phyloP scores from a whole-genome alignment of 1,284 basidiomycete species.

The Austroboletus novae-zelandiae region DNA sequence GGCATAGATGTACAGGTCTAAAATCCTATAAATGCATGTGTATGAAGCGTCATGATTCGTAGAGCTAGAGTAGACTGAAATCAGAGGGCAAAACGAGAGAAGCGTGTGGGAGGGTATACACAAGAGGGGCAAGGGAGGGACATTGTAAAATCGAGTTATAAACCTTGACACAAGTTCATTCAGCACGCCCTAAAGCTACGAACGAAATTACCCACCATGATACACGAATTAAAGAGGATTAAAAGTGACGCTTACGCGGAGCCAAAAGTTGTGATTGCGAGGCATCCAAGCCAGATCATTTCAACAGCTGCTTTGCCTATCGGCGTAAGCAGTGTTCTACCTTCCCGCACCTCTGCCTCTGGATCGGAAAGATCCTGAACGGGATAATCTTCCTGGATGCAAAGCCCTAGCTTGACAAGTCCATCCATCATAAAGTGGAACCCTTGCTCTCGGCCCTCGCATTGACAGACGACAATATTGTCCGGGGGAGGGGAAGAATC shows the following conservation, averaged over 20 bases:
- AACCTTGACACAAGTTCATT: slow-evolving; percentile 3
- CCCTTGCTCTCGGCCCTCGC: slow-evolving; percentile 57
- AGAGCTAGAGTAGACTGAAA: slow-evolving; percentile 8
- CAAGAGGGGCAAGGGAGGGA: background rate
- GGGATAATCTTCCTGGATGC: slow-evolving; percentile 30
- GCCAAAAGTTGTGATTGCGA: slow-evolving; percentile 72
- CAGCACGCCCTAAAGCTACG: slow-evolving; percentile 1
- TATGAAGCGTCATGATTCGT: slow-evolving; percentile 10
- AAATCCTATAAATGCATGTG: slow-evolving; percentile 25
- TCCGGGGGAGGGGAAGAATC: background rate
- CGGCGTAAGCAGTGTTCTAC: slow-evolving; percentile 50
- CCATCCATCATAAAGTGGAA: slow-evolving; percentile 72
- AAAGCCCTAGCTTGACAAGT: slow-evolving; percentile 64
- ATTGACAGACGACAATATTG: slow-evolving; percentile 58
- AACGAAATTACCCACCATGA: slow-evolving; percentile 7
- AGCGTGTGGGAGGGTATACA: slow-evolving; percentile 2
- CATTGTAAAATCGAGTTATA: background rate
- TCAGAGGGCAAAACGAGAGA: background rate
- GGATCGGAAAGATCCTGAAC: slow-evolving; percentile 19
- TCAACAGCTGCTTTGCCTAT: slow-evolving; percentile 75
- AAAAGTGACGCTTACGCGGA: slow-evolving; percentile 14
- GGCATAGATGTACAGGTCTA: slow-evolving; percentile 22
- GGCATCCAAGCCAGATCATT: slow-evolving; percentile 78
- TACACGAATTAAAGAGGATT: slow-evolving; percentile 9
- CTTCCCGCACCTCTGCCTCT: slow-evolving; percentile 41